Evolutionary conservation across 352 stramenopile species (phyloP), one percentile per base, ranked within the genome.

Genomic region (Phytophthora nicotianae): DNA sequence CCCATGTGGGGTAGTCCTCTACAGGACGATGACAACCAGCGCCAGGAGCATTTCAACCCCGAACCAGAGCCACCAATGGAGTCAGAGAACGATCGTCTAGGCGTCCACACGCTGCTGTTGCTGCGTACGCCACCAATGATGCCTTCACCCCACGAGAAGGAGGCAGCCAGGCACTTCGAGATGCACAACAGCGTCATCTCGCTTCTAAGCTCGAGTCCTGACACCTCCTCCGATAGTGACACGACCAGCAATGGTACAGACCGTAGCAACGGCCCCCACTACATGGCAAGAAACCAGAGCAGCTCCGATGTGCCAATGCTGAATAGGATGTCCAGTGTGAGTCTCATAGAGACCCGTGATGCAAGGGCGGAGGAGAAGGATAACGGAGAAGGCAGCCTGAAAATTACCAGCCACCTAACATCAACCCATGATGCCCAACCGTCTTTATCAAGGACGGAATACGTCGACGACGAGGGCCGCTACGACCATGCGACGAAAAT

Each of bases 261-360:
- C 54, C 61, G 52, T 16, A 72, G 52, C 35, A 57, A 57, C 35
- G 58, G 63, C 0, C 41, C 46, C 2, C 46, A 53, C 38, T 55
- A 37, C 32, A 46, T 59, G 19, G 33, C 40, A 5, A 56, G 35
- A 20, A 32, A 56, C n/a, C 46, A 53, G 11, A 48, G 27, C 33
- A 64, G 8, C 16, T 14, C 45, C 33, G 47, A 74, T 27, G 52
- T 64, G 41, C 68, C 70, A 5, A 70, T 77, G 62, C 27, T 83
- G 26, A 68, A 61, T 38, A 55, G 60, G 26, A 81, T 86, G 74
- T 86, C 77, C 57, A 83, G 67, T 54, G 74, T 82, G 13, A 75
- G 65, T 43, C 72, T 86, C 27, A 43, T 79, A n/a, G 74, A 79
- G 43, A 38, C 33, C 6, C 49, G 48, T 14, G 48, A 55, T 41